A percentile compares a stretch with the other conserved stretches of the same genome.
These are phyloP conservation scores for Picochlorum sp. DNA, from an alignment of 139 green algal genomes.

Conservation along the genomic window DNA sequence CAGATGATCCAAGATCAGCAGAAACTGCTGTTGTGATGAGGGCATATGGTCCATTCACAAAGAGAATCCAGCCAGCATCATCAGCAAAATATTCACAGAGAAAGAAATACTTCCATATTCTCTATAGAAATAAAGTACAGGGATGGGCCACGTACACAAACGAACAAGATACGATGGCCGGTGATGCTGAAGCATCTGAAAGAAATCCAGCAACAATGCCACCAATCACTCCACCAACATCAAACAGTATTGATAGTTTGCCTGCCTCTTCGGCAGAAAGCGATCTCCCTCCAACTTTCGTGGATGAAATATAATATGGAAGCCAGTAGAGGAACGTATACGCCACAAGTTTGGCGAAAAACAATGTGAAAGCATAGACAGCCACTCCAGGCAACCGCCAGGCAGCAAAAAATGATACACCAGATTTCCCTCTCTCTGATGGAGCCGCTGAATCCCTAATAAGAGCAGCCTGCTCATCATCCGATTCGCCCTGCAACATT, in stretches of 20 bases:
- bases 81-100: slow-evolving; percentile 69
- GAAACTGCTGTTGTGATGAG: slow-evolving; percentile 93
- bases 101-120: slow-evolving; percentile 43
- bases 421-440: slow-evolving; percentile 21
- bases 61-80: slow-evolving; percentile 82
- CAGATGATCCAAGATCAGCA: slow-evolving; percentile 89
- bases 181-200: slow-evolving; percentile 62
- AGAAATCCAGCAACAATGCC: slow-evolving; percentile 80
- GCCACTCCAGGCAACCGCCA: slow-evolving; percentile 85
- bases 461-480: slow-evolving; percentile 3
- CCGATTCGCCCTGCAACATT: slow-evolving; percentile 15
- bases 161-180: slow-evolving; percentile 50
- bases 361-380: slow-evolving; percentile 83
- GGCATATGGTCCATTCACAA: slow-evolving; percentile 93
- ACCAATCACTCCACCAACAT: slow-evolving; percentile 84
- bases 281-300: slow-evolving; percentile 50
- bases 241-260: slow-evolving; percentile 83
- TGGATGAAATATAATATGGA: slow-evolving; percentile 89
- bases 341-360: slow-evolving; percentile 96
- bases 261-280: slow-evolving; percentile 64
- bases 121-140: slow-evolving; percentile 74
- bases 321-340: slow-evolving; percentile 99
- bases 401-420: slow-evolving; percentile 67
- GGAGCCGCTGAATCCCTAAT: background rate
- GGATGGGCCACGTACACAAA: slow-evolving; percentile 79